Conservation (phyloP, 805 yeast species). For the Candida berthetii region DNA sequence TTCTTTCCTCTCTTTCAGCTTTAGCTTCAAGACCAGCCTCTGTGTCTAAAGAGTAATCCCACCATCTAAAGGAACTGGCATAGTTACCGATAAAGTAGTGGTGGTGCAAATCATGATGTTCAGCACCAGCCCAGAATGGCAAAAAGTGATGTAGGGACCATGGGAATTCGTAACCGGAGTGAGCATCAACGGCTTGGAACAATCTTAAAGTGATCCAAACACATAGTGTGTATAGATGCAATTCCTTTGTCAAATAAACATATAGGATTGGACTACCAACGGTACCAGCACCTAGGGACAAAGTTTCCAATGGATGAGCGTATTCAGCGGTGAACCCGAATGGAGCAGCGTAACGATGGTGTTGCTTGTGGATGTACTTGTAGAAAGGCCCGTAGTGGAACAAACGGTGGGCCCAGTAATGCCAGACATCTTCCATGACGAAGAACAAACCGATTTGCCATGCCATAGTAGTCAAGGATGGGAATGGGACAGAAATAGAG, state of each 20-base stretch:
- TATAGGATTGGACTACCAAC: conserved; percentile 90
- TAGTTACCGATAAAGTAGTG: conserved; percentile 94
- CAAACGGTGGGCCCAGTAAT: conserved; percentile 89
- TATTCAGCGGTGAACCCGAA: conserved; percentile 96
- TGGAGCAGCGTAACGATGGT: conserved; percentile 97
- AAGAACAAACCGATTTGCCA: conserved; percentile 74
- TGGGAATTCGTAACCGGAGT: conserved; percentile 98
- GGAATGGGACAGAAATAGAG: conserved; percentile 79
- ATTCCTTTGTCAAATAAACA: conserved; percentile 65
- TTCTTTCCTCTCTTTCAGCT: conserved; percentile 60
- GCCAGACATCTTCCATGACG: conserved; percentile 91
- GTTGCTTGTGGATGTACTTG: conserved; percentile 94
- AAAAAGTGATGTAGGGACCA: conserved; percentile 88
- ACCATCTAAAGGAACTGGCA: conserved; percentile 93
- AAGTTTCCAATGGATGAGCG: conserved; percentile 94
- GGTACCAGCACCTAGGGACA: conserved; percentile 89
- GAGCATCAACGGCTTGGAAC: conserved; percentile 96
- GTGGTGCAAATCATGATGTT: conserved; percentile 96
- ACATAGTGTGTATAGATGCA: conserved; percentile 87
- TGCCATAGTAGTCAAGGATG: conserved; percentile 49
- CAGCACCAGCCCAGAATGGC: conserved; percentile 98
- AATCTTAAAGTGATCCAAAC: conserved; percentile 84
- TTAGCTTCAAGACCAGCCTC: conserved; percentile 84
- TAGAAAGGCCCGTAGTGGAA: conserved; percentile 87
- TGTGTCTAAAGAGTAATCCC: conserved; percentile 87